These are phyloP conservation scores for Salvia miltiorrhiza DNA, from an alignment of 257 asterid genomes.

Conservation along the genomic window DNA sequence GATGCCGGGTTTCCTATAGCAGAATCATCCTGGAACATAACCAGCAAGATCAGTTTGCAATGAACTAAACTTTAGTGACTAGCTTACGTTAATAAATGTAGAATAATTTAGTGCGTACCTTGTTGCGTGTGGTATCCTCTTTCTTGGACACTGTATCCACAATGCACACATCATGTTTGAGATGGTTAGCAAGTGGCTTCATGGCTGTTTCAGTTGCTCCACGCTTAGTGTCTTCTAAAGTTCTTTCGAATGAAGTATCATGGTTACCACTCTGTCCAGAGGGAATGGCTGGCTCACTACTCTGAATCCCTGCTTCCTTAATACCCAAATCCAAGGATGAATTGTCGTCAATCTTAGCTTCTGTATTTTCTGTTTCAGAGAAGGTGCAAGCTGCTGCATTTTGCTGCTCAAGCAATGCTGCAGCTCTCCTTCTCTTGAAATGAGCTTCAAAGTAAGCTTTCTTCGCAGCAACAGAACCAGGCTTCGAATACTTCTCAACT, in stretches of 20 bases:
- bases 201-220: slow-evolving; percentile 23
- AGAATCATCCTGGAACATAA: slow-evolving; percentile 36
- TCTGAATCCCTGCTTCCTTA: slow-evolving; percentile 22
- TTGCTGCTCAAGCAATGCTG: slow-evolving; percentile 55
- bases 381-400: slow-evolving; percentile 25
- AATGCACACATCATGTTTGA: slow-evolving; percentile 20
- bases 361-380: slow-evolving; percentile 13
- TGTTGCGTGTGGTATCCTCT: slow-evolving; percentile 13
- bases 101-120: slow-evolving; percentile 26
- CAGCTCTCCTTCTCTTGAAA: slow-evolving; percentile 68
- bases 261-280: slow-evolving; percentile 18
- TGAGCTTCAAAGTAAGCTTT: slow-evolving; percentile 94
- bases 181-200: slow-evolving; percentile 23
- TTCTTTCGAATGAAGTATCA: slow-evolving; percentile 18
- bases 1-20: slow-evolving; percentile 18
- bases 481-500: slow-evolving; percentile 68
- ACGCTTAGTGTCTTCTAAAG: slow-evolving; percentile 18
- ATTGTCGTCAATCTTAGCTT: slow-evolving; percentile 10
- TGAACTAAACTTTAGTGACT: background rate
- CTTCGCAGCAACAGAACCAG: slow-evolving; percentile 96
- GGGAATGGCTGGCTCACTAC: background rate
- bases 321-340: slow-evolving; percentile 9
- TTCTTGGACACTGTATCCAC: slow-evolving; percentile 18
- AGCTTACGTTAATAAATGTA: slow-evolving; percentile 10
- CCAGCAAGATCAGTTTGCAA: slow-evolving; percentile 11